phyloP scores from a whole-genome alignment of 805 yeast species.

The Candida insectorum region DNA sequence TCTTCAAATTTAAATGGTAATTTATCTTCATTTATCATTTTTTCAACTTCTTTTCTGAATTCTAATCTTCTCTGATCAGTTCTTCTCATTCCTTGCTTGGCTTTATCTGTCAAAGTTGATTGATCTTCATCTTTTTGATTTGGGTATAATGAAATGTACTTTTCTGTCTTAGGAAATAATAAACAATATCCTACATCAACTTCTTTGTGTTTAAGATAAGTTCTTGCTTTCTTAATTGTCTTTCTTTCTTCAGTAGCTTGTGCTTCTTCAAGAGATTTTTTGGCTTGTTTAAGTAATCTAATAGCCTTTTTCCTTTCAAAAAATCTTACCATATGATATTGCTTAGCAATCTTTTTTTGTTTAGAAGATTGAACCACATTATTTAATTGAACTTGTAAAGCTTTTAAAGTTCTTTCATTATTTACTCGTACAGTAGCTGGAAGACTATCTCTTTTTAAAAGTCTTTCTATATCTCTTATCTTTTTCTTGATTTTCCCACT shows the following conservation, averaged over 20 bases:
- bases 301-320: constrained; percentile 86
- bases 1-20: constrained; percentile 53
- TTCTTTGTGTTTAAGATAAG: constrained; percentile 52
- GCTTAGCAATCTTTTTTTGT: constrained; percentile 55
- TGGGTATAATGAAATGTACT: constrained; percentile 79
- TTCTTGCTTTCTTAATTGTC: constrained; percentile 43
- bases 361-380: constrained; percentile 42
- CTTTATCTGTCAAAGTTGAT: constrained; percentile 26
- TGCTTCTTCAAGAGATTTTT: constrained; percentile 34
- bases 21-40: constrained; percentile 48
- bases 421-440: constrained; percentile 65
- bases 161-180: constrained; percentile 73
- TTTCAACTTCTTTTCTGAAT: constrained; percentile 47
- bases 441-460: constrained; percentile 50
- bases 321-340: constrained; percentile 91
- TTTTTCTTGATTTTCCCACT: constrained; percentile 69
- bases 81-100: constrained; percentile 37
- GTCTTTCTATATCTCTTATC: constrained; percentile 80
- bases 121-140: constrained; percentile 25
- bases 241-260: constrained; percentile 31
- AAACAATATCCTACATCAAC: constrained; percentile 72
- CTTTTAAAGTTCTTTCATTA: constrained; percentile 73
- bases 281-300: constrained; percentile 59
- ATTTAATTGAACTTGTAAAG: constrained; percentile 56
- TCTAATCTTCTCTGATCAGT: constrained; percentile 44